These are phyloP conservation scores for Mortierella sp. DNA, from an alignment of 371 early-diverging fungal species.

Conservation along the genomic window DNA sequence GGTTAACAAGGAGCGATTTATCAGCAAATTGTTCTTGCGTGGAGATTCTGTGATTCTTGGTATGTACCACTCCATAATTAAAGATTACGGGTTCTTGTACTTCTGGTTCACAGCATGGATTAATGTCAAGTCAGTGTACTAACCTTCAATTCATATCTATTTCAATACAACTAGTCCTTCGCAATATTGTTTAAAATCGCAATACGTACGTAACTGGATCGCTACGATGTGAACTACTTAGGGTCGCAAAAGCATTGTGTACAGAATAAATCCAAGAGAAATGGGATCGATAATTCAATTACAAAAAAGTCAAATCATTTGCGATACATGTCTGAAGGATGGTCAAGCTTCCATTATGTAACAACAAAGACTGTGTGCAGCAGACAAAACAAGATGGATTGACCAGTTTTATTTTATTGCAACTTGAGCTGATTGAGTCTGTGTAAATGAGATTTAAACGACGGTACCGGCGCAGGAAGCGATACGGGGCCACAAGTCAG, in stretches of 20 bases:
- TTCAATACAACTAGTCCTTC: constrained; percentile 28
- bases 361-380: neutral
- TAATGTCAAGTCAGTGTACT: neutral
- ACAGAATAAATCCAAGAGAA: constrained; percentile 1
- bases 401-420: constrained; percentile 45
- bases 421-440: constrained; percentile 51
- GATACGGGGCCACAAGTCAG: constrained; percentile 99
- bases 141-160: neutral
- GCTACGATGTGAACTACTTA: neutral
- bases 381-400: constrained; percentile 6
- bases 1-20: constrained; percentile 98
- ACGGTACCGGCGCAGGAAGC: constrained; percentile 97
- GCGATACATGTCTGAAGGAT: too few species aligned
- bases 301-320: too few species aligned
- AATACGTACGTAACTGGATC: neutral
- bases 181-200: constrained; percentile 42
- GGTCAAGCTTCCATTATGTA: too few species aligned
- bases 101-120: too few species aligned
- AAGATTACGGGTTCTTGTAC: too few species aligned
- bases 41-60: constrained; percentile 97
- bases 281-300: neutral
- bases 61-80: too few species aligned
- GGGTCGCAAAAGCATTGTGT: constrained; percentile 1
- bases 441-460: constrained; percentile 67
- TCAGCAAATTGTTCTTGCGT: constrained; percentile 97